Evolutionary conservation across 805 yeast species (phyloP), one percentile per base, ranked within the genome.

Genomic region (Metschnikowia gruessii): DNA sequence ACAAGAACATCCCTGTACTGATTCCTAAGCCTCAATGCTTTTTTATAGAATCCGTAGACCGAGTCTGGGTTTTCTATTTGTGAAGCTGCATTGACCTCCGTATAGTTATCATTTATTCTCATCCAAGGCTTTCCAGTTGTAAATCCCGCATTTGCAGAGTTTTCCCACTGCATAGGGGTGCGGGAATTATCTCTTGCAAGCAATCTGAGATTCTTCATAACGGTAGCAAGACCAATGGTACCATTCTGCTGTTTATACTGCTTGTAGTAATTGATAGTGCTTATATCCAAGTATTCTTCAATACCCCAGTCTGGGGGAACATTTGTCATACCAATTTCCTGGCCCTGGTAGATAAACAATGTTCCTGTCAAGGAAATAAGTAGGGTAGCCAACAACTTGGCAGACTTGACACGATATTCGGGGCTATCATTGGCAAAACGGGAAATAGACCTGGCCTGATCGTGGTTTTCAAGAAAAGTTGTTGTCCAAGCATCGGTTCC

Each of bases 401-500:
- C 79, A 24, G 79, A 69, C 42, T 62, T 57, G 42, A 56, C 64
- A 37, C 72, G 59, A 52, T 51, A 64, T 46, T 58, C 54, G 11
- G 53, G 52, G 37, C 43, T 32, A 41, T 68, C 74, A 59, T 69
- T 68, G 39, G 80, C 81, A 57, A 77, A 79, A 55, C 83, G 68
- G 13, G 80, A 62, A 33, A 78, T 71, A 28, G 75, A 65, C 57
- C 83, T 69, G 12, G 83, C 76, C 55, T 77, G 83, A 61, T 80
- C 84, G 57, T 80, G 85, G 58, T 80, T 80, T 60, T 80, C 85
- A 48, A 74, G 59, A 61, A 73, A 79, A 16, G 72, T 69, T 13
- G 83, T 75, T 28, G 78, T 62, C 84, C 85, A 80, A 15, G 80
- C 80, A 52, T 79, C 83, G 15, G 79, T 71, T 17, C 61, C 74